Evolutionary conservation across 768 basidiomycete species (phyloP).

Genomic region (Amyloporia xantha): DNA sequence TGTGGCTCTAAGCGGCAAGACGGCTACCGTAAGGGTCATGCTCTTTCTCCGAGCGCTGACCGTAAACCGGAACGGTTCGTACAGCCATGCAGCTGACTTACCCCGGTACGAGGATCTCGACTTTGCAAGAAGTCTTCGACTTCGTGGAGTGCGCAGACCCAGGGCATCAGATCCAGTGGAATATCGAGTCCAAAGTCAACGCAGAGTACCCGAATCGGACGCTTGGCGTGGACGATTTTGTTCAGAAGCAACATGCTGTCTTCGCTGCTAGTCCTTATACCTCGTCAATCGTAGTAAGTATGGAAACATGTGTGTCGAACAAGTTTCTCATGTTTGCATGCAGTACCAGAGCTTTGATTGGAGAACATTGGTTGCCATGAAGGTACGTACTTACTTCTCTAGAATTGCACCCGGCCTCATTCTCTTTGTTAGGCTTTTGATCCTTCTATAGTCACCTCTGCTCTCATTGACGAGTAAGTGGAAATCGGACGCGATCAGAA

Average conservation of each 20-base stretch:
- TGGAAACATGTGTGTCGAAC: background rate
- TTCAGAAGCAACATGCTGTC: conserved; percentile 49
- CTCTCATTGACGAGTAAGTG: conserved; percentile 58
- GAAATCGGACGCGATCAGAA: background rate
- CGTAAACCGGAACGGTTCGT: background rate
- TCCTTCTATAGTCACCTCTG: conserved; percentile 49
- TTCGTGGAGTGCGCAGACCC: conserved; percentile 73
- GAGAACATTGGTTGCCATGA: conserved; percentile 69
- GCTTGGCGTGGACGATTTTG: conserved; percentile 50
- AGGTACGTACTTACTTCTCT: conserved; percentile 30
- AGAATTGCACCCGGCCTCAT: background rate
- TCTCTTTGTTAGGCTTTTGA: conserved; percentile 38
- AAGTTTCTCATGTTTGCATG: background rate
- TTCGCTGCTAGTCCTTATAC: conserved; percentile 56
- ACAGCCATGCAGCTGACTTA: conserved; percentile 59
- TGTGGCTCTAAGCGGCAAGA: conserved; percentile 64
- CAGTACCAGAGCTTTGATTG: conserved; percentile 83
- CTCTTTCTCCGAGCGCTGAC: conserved; percentile 3
- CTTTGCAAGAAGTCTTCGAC: conserved; percentile 65
- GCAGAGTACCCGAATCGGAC: conserved; percentile 47
- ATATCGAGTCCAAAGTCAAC: conserved; percentile 76
- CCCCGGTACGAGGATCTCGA: conserved; percentile 66
- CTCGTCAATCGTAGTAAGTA: conserved; percentile 54
- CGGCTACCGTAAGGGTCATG: conserved; percentile 44
- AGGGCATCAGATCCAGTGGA: conserved; percentile 54